Evolutionary conservation across 371 early-diverging fungal genomes (phyloP).

Genomic region (Coemansia sp.): DNA sequence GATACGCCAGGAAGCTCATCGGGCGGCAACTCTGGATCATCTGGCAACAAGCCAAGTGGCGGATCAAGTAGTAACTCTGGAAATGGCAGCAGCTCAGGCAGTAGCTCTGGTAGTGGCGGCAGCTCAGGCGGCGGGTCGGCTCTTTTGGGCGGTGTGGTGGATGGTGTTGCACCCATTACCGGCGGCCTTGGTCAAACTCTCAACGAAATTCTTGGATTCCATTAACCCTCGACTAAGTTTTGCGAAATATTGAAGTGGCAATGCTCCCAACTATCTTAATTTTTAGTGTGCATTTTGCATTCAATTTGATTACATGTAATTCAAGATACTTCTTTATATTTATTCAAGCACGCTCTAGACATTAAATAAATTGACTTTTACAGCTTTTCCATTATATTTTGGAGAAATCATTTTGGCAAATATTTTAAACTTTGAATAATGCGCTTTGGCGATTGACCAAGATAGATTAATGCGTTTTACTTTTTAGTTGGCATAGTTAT

Average conservation of each 20-base stretch:
- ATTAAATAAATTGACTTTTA: too few relatives aligned
- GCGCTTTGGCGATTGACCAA: too few relatives aligned
- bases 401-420: too few relatives aligned
- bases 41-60: neutral
- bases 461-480: too few relatives aligned
- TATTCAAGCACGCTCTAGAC: too few relatives aligned
- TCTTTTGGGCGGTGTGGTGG: constrained; percentile 17
- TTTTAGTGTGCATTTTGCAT: neutral
- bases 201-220: constrained; percentile 27
- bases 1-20: neutral
- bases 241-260: neutral
- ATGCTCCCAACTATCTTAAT: neutral
- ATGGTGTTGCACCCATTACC: constrained; percentile 25
- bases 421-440: too few relatives aligned
- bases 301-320: too few relatives aligned
- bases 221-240: neutral
- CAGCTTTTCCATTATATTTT: too few relatives aligned
- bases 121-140: neutral
- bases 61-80: neutral
- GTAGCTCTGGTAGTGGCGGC: neutral
- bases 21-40: neutral
- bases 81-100: neutral
- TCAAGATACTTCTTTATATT: too few relatives aligned
- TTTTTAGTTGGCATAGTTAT: too few relatives aligned
- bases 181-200: constrained; percentile 21